These are phyloP conservation scores for Leptographium galeiforme DNA, from an alignment of 2,329 filamentous ascomycete species.

Conservation along the genomic window DNA sequence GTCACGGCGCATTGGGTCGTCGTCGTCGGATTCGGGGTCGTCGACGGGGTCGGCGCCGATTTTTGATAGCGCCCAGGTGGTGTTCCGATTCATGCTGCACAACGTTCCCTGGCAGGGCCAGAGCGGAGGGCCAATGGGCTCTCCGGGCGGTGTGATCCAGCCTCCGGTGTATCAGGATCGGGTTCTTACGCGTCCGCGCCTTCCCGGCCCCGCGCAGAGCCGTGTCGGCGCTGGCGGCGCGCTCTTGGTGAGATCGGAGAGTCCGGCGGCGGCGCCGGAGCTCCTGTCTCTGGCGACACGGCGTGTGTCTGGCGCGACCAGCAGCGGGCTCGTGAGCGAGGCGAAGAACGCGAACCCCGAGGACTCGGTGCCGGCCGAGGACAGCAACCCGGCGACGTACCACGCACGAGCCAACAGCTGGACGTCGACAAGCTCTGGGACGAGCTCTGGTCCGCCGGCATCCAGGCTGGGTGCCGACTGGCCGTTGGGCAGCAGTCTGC, in stretches of 20 bases:
- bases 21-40: slow-evolving; percentile 33
- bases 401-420: background rate
- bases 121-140: background rate
- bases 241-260: slow-evolving; percentile 17
- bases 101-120: slow-evolving; percentile 17
- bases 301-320: slow-evolving; percentile 31
- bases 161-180: slow-evolving; percentile 42
- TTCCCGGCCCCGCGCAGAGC: slow-evolving; percentile 58
- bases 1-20: slow-evolving; percentile 17
- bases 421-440: background rate
- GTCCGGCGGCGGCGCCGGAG: slow-evolving; percentile 22
- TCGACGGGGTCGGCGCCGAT: slow-evolving; percentile 42
- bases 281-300: slow-evolving; percentile 30
- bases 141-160: slow-evolving; percentile 33
- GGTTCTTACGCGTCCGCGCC: slow-evolving; percentile 51
- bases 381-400: background rate
- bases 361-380: slow-evolving; percentile 5
- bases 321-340: slow-evolving; percentile 33
- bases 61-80: slow-evolving; percentile 43
- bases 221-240: slow-evolving; percentile 33
- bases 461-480: background rate
- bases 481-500: background rate
- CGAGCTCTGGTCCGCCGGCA: background rate
- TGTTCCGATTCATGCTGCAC: slow-evolving; percentile 64
- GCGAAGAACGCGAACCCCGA: slow-evolving; percentile 33